Evolutionary conservation across 352 stramenopile species (phyloP).

Genomic region (Globisporangium sylvaticum): DNA sequence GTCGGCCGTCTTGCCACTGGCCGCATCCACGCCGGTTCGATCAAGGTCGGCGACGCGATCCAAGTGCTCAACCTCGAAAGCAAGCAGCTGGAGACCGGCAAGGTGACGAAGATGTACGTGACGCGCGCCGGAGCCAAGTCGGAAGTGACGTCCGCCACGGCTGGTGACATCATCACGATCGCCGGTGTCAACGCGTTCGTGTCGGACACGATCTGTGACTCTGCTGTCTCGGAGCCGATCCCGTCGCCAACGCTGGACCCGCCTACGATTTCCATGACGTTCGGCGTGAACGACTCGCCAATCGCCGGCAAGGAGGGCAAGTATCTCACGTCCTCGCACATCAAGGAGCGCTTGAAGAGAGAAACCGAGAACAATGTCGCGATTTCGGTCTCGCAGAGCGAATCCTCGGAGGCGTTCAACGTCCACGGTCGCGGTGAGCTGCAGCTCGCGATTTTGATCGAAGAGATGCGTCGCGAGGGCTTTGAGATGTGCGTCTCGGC

Average conservation of each 20-base stretch:
- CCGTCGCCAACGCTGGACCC: constrained; percentile 93
- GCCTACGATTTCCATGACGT: constrained; percentile 97
- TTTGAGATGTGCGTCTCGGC: constrained; percentile 98
- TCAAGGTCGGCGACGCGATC: constrained; percentile 89
- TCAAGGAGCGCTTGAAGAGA: constrained; percentile 91
- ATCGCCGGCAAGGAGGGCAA: constrained; percentile 95
- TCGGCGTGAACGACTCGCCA: constrained; percentile 96
- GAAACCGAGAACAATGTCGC: constrained; percentile 98
- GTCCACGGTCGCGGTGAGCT: constrained; percentile 96
- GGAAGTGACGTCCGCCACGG: constrained; percentile 85
- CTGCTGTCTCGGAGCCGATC: constrained; percentile 77
- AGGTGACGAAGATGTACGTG: constrained; percentile 89
- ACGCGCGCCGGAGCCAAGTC: constrained; percentile 76
- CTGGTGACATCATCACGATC: constrained; percentile 97
- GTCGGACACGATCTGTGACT: constrained; percentile 87
- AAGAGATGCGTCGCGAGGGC: constrained; percentile 98
- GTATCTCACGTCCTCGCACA: constrained; percentile 94
- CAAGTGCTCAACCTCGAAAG: constrained; percentile 86
- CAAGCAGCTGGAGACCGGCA: constrained; percentile 72
- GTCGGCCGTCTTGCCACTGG: constrained; percentile 97
- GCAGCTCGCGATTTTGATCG: constrained; percentile 98
- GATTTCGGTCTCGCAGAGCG: constrained; percentile 87
- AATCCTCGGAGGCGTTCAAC: constrained; percentile 91
- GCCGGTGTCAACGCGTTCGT: constrained; percentile 91
- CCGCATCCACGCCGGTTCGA: constrained; percentile 91